phyloP scores from a whole-genome alignment of 768 basidiomycete genomes.

The Tulasnella sp. region DNA sequence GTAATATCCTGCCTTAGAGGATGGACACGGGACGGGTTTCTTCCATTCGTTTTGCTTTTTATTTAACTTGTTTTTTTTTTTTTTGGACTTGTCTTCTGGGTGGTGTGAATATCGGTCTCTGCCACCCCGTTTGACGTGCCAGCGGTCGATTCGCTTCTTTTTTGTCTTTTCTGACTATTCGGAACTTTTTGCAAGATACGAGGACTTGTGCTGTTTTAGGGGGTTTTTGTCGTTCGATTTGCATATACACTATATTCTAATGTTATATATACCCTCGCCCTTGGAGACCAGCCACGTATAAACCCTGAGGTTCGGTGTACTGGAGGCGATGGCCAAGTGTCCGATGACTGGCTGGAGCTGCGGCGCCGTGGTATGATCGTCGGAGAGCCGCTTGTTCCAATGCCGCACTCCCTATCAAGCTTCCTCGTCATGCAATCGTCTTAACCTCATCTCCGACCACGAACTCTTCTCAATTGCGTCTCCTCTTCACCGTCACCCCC shows the following conservation, averaged over 20 bases:
- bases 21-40: not conserved
- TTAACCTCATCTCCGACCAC: too few species aligned
- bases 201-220: not conserved
- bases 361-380: too few species aligned
- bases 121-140: not conserved
- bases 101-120: not conserved
- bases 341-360: too few species aligned
- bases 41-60: not conserved
- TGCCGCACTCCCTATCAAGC: too few species aligned
- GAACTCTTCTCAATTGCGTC: too few species aligned
- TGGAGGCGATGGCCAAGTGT: too few species aligned
- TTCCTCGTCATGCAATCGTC: too few species aligned
- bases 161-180: not conserved
- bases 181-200: not conserved
- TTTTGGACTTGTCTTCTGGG: not conserved
- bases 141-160: not conserved
- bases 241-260: constrained; percentile 2
- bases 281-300: not conserved
- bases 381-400: too few species aligned
- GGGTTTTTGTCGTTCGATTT: not conserved
- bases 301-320: too few species aligned
- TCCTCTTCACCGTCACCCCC: too few species aligned
- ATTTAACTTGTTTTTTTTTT: not conserved
- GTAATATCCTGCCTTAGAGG: not conserved
- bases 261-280: not conserved